These are phyloP conservation scores for Globisporangium solare DNA, from an alignment of 352 stramenopile species.

Conservation along the genomic window DNA sequence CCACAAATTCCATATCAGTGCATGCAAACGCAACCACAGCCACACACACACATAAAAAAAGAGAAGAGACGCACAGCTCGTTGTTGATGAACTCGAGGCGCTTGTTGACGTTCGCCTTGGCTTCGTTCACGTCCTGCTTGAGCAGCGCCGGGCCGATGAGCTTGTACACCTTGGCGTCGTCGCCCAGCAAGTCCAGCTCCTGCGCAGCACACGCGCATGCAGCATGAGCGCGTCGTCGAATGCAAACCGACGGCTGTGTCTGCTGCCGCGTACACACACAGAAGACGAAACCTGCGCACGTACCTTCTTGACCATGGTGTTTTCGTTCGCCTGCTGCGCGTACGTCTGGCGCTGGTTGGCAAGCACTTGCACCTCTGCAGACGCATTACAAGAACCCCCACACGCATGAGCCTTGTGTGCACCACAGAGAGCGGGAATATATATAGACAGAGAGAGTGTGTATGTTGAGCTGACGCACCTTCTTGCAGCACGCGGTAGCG, in stretches of 20 bases:
- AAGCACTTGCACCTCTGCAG: constrained; percentile 74
- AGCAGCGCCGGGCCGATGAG: constrained; percentile 93
- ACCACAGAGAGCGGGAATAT: background rate
- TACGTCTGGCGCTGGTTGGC: constrained; percentile 87
- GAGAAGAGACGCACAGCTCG: constrained; percentile 67
- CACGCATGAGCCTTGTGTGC: background rate
- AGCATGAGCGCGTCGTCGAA: background rate
- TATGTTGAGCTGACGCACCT: constrained; percentile 28
- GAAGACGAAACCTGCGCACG: too few relatives aligned
- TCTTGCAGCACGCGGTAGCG: constrained; percentile 91
- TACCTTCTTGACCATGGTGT: constrained; percentile 94
- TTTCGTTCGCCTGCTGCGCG: constrained; percentile 93
- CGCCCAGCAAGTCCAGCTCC: constrained; percentile 85
- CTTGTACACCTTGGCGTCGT: constrained; percentile 92
- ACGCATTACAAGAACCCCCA: background rate
- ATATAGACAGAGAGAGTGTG: too few relatives aligned
- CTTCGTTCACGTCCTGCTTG: constrained; percentile 92
- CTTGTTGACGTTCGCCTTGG: constrained; percentile 94
- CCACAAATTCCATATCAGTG: background rate
- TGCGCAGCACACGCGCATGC: background rate
- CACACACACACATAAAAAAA: background rate
- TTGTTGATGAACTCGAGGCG: constrained; percentile 95
- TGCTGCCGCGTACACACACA: background rate
- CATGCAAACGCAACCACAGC: background rate
- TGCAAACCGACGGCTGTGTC: too few relatives aligned